Conservation (phyloP, 768 basidiomycete species). For the Amanita polypyramis region DNA sequence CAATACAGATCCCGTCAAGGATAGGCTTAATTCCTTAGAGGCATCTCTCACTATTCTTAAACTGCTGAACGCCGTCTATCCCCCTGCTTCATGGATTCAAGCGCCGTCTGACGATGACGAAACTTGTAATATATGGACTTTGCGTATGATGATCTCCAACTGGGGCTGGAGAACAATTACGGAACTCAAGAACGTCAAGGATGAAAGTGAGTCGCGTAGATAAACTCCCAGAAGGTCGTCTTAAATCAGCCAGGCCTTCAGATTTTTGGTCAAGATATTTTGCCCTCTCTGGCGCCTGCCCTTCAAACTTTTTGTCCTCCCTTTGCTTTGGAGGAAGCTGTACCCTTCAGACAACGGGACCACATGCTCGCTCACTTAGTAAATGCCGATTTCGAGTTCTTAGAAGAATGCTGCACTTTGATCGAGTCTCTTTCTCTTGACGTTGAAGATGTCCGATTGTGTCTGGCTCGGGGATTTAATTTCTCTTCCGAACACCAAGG, state of each 20-base stretch:
- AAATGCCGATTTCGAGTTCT: conserved; percentile 56
- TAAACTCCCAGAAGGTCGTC: neutral
- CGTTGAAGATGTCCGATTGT: conserved; percentile 63
- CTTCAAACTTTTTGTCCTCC: conserved; percentile 55
- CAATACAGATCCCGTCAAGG: conserved; percentile 59
- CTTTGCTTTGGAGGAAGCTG: conserved; percentile 23
- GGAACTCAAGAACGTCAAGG: conserved; percentile 61
- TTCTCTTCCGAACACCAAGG: conserved; percentile 48
- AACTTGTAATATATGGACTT: conserved; percentile 32
- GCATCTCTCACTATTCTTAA: conserved; percentile 59
- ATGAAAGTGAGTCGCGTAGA: conserved; percentile 43
- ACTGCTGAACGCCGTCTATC: conserved; percentile 59
- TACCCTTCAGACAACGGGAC: conserved; percentile 28
- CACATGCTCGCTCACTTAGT: conserved; percentile 36
- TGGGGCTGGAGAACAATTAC: conserved; percentile 77
- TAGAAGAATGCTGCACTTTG: conserved; percentile 66
- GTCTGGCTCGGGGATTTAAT: conserved; percentile 55
- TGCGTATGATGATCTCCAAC: conserved; percentile 53
- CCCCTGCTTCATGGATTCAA: conserved; percentile 55
- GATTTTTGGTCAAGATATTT: conserved; percentile 49
- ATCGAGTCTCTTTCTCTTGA: conserved; percentile 74
- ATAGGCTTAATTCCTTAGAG: conserved; percentile 56
- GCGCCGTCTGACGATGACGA: conserved; percentile 28
- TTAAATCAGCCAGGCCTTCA: conserved; percentile 15
- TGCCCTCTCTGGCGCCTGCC: conserved; percentile 52